Evolutionary conservation across 371 early-diverging fungal species (phyloP), one percentile per base, ranked within the genome.

Genomic region (Mortierella sp.): DNA sequence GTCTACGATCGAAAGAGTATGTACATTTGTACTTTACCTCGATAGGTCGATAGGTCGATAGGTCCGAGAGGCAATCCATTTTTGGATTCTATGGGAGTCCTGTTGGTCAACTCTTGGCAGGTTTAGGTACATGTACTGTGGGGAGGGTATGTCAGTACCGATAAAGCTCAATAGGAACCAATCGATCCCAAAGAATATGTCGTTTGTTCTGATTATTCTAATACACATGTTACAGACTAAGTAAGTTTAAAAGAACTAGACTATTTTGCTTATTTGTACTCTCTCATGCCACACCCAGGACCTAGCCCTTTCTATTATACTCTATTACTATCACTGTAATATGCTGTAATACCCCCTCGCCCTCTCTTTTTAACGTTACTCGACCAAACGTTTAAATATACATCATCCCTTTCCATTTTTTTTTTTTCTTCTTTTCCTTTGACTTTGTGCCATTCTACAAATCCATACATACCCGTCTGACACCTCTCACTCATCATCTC

Each of bases 371-470:
- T 47, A 47, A 47, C 19, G 47, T 47, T 19, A 36, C 16, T 7
- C 16, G 5, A 13, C 45, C 45, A 10, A 10, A 43, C 16, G 21
- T n/a, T 7, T 21, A 52, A 21, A 52, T 52, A 52, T n/a, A 52
- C 16, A 28, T 4, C 22, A 22, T 21, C 52, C 52, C 52, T 21
- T 6, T 7, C 52, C 7, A 9, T 11, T n/a, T 52, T 52, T 52
- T 19, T 21, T 9, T 52, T 52, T 52, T 52, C 19, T 52, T 52
- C 21, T 21, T 52, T 52, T 21, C 16, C 52, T 22, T 52, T 9
- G 52, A 52, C 52, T 52, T 52, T 52, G 52, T 52, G 19, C 21
- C 52, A 52, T 52, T 52, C 52, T 52, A 21, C 52, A 52, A 52
- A 52, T 52, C 52, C 52, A 52, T 52, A 19, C 21, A 52, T 52